Evolutionary conservation across 495 filamentous ascomycete species (phyloP).

Genomic region (Platismatia glauca): DNA sequence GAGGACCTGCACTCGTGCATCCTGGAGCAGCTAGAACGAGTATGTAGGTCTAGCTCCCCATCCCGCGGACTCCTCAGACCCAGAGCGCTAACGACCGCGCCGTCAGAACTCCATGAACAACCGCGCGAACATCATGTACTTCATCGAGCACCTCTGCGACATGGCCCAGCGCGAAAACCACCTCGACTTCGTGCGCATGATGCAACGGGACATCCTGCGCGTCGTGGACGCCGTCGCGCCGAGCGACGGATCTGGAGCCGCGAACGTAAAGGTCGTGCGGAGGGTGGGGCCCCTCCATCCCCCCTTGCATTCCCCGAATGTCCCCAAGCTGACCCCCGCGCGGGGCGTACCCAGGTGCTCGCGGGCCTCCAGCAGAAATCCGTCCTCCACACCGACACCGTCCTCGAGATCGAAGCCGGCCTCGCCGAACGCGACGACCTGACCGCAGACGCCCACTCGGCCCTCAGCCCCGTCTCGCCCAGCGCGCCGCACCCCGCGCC

Average conservation of each 20-base stretch:
- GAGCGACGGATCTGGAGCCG: slow-evolving; percentile 78
- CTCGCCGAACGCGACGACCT: slow-evolving; percentile 61
- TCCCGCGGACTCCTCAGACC: neutral
- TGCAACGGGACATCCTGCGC: slow-evolving; percentile 81
- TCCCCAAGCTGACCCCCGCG: too few relatives aligned
- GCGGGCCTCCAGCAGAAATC: slow-evolving; percentile 56
- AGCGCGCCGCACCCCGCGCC: slow-evolving; percentile 20
- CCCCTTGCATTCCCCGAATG: neutral
- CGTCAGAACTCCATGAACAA: slow-evolving; percentile 85
- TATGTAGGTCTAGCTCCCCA: slow-evolving; percentile 26
- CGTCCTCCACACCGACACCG: slow-evolving; percentile 57
- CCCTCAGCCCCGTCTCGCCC: slow-evolving; percentile 23
- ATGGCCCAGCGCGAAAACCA: slow-evolving; percentile 67
- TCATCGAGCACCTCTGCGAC: slow-evolving; percentile 91
- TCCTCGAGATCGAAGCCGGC: slow-evolving; percentile 68
- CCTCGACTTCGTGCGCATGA: slow-evolving; percentile 76
- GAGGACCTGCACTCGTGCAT: slow-evolving; percentile 97
- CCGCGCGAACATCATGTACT: slow-evolving; percentile 97
- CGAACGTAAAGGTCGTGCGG: slow-evolving; percentile 87
- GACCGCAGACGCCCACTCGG: slow-evolving; percentile 14
- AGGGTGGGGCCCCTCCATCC: slow-evolving; percentile 40
- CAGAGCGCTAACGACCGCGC: neutral
- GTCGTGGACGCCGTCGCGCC: slow-evolving; percentile 86
- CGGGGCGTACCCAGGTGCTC: slow-evolving; percentile 48
- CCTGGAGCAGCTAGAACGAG: slow-evolving; percentile 83